Evolutionary conservation across 495 filamentous ascomycete species (phyloP).

Genomic region (Aspergillus homomorphus): DNA sequence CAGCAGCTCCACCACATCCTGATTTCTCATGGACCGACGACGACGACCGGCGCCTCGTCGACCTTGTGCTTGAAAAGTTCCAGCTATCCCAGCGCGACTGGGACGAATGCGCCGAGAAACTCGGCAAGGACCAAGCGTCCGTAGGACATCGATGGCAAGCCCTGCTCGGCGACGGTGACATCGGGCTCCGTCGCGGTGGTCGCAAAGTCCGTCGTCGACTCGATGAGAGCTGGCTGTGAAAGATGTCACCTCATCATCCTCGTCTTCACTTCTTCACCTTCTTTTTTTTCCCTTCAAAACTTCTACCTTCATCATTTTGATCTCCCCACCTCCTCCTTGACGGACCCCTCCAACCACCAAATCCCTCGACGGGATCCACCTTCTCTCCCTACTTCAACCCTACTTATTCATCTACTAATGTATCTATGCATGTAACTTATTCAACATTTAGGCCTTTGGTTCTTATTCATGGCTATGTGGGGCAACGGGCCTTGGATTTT

Average conservation of each 20-base stretch:
- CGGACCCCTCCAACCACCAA: not conserved
- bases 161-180: slow-evolving; percentile 58
- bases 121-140: slow-evolving; percentile 61
- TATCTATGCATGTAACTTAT: too few relatives aligned
- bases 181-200: slow-evolving; percentile 45
- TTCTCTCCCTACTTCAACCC: too few relatives aligned
- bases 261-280: slow-evolving; percentile 8
- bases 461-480: not conserved
- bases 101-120: slow-evolving; percentile 71
- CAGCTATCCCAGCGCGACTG: slow-evolving; percentile 69
- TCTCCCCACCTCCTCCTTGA: slow-evolving; percentile 3
- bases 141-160: slow-evolving; percentile 70
- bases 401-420: too few relatives aligned
- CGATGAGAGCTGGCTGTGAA: slow-evolving; percentile 36
- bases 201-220: slow-evolving; percentile 50
- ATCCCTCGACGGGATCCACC: not conserved
- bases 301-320: slow-evolving; percentile 4
- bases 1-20: slow-evolving; percentile 21
- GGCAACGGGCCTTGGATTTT: not conserved
- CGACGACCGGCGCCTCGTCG: slow-evolving; percentile 68
- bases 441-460: not conserved
- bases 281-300: not conserved
- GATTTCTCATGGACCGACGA: slow-evolving; percentile 58
- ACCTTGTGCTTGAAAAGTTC: slow-evolving; percentile 72
- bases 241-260: slow-evolving; percentile 2